Evolutionary conservation across 345 rosid species (phyloP), one percentile per base, ranked within the genome.

Genomic region (Salix udensis): DNA sequence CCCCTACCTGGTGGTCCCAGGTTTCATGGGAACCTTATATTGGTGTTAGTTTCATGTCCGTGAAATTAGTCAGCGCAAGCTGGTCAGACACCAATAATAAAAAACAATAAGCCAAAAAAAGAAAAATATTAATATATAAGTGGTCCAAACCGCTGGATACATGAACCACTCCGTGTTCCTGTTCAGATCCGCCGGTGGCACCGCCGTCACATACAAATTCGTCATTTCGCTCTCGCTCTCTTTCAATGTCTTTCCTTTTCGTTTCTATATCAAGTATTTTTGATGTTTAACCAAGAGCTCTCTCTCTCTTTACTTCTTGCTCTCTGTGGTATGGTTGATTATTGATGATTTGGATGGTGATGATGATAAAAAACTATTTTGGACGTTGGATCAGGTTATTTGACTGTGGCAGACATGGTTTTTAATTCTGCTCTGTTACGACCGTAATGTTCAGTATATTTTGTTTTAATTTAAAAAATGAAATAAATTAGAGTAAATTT

Each of bases 131-230:
- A 89, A 87, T 40, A 93, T 87, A 69, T 91, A 93, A 36, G 92
- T 83, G 1, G 94, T 91, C 97, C 97, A 92, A 0, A 92, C 97
- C 2, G 96, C 97, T 0, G 97, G 93, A 71, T 91, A 92, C 82
- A 90, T 89, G 90, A 92, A 92, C 95, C 92, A 92, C 85, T 89
- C 96, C n/a, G 96, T 92, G 83, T 92, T 92, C 88, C 83, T 77
- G 77, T 92, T 92, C 85, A 91, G 91, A 89, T 92, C 97, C 87
- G 96, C 84, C 80, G 97, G 82, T 76, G 90, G 91, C 82, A 81
- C 82, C 68, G 94, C 94, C 83, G 83, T 80, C 21, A 92, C 96
- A 72, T 92, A 92, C 86, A 92, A 70, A 70, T 74, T 84, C 66
- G 89, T 83, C 89, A 82, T 84, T 8, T n/a, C 12, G 28, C 70